phyloP scores from a whole-genome alignment of 2,329 filamentous ascomycete genomes.

The Arthroderma sp. region DNA sequence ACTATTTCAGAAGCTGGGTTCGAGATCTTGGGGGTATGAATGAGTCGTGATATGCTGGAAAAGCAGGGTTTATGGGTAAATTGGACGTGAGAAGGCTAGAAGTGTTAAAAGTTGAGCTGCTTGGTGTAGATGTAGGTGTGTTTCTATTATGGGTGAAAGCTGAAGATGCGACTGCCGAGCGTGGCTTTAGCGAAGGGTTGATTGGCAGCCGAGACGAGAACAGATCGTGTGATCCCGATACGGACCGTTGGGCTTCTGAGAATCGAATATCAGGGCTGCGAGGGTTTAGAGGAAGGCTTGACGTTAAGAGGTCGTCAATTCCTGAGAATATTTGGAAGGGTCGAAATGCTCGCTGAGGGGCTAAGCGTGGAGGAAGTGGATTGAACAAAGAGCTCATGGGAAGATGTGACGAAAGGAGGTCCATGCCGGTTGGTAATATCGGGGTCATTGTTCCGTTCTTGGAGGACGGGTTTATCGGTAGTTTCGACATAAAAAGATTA shows the following conservation, averaged over 20 bases:
- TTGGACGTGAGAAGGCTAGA: neutral
- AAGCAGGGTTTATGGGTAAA: conserved; percentile 7
- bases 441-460: neutral
- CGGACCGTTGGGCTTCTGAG: too few relatives aligned
- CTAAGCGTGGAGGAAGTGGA: too few relatives aligned
- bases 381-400: conserved; percentile 8
- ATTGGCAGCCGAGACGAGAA: conserved; percentile 5
- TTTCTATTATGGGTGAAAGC: too few relatives aligned
- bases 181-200: conserved; percentile 1
- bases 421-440: neutral
- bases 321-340: neutral
- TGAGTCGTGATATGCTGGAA: neutral
- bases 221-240: neutral
- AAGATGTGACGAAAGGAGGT: conserved; percentile 2
- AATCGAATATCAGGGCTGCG: neutral
- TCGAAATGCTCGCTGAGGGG: too few relatives aligned
- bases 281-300: conserved; percentile 1
- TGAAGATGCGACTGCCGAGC: neutral
- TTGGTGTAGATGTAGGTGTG: too few relatives aligned
- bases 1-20: too few relatives aligned
- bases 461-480: conserved; percentile 1
- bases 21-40: neutral
- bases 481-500: neutral
- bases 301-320: neutral
- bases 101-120: too few relatives aligned